phyloP scores from a whole-genome alignment of 139 green algal genomes.

The Marvania coccoides region DNA sequence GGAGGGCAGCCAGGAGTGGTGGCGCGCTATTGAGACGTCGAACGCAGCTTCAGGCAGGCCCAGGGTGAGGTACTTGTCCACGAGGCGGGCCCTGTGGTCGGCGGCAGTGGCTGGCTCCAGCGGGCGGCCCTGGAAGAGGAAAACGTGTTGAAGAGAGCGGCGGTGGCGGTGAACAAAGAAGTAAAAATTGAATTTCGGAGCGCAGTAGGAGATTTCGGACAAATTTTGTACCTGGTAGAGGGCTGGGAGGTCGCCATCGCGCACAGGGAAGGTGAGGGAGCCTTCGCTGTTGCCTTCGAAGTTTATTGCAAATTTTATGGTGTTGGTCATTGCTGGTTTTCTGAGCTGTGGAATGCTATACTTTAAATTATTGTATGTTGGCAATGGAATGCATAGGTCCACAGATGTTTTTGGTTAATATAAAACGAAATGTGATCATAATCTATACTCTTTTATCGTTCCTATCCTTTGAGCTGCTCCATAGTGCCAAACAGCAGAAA shows the following conservation, averaged over 20 bases:
- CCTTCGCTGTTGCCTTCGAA: neutral
- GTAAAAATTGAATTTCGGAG: neutral
- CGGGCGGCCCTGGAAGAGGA: neutral
- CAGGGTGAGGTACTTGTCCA: neutral
- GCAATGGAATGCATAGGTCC: no score
- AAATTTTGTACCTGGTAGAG: neutral
- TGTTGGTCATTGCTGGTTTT: no score
- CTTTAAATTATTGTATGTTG: no score
- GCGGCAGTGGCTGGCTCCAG: neutral
- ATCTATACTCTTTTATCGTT: no score
- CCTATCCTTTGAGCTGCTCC: no score
- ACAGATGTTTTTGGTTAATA: no score
- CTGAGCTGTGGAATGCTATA: no score
- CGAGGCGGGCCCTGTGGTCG: neutral
- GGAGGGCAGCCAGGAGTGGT: constrained; percentile 2
- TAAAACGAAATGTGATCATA: no score
- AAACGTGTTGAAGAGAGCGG: neutral
- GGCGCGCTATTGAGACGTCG: constrained; percentile 1
- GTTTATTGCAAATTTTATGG: neutral
- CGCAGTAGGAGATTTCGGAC: neutral
- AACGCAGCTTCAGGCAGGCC: neutral
- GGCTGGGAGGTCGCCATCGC: neutral
- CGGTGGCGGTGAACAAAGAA: neutral
- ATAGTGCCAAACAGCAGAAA: no score
- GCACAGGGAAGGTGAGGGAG: neutral